A percentile compares a stretch with the other conserved stretches of the same genome.
Evolutionary conservation across 352 stramenopile genomes (phyloP).

Genomic region (Lagenidium giganteum): DNA sequence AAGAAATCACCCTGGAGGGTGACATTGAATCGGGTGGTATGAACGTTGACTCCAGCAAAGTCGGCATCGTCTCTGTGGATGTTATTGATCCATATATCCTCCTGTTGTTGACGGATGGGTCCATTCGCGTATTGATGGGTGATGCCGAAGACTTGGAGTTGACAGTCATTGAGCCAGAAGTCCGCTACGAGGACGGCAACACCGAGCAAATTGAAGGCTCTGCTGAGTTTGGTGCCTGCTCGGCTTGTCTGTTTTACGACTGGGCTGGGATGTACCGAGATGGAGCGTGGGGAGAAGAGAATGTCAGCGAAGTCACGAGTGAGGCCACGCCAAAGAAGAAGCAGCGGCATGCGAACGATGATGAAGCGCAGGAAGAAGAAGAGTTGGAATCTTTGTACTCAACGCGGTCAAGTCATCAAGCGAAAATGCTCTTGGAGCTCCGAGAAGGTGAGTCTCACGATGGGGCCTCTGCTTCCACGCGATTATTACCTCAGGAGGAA

Average conservation of each 20-base stretch:
- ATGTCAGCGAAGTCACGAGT: slow-evolving; percentile 26
- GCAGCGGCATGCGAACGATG: slow-evolving; percentile 5
- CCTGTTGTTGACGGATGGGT: slow-evolving; percentile 72
- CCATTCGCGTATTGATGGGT: slow-evolving; percentile 73
- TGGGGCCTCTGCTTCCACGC: slow-evolving; percentile 44
- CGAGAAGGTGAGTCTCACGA: slow-evolving; percentile 18
- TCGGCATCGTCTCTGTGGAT: slow-evolving; percentile 80
- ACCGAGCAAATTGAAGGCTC: slow-evolving; percentile 19
- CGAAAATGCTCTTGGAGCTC: slow-evolving; percentile 14
- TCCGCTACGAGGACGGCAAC: slow-evolving; percentile 43
- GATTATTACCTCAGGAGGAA: slow-evolving; percentile 40
- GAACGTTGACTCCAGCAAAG: slow-evolving; percentile 66
- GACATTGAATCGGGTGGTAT: slow-evolving; percentile 80
- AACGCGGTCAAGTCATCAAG: slow-evolving; percentile 33
- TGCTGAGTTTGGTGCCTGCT: slow-evolving; percentile 34
- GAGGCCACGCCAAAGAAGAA: slow-evolving; percentile 12
- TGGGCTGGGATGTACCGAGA: slow-evolving; percentile 79
- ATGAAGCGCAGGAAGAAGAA: slow-evolving; percentile 47
- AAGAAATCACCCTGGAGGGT: slow-evolving; percentile 79
- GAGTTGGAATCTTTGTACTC: slow-evolving; percentile 73
- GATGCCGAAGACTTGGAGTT: slow-evolving; percentile 80
- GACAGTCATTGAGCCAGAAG: slow-evolving; percentile 71
- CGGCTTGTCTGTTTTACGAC: slow-evolving; percentile 79
- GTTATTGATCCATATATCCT: slow-evolving; percentile 83
- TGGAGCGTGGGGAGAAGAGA: slow-evolving; percentile 50